Base-by-base conservation (phyloP, 1,139 yeast species). In the Saccharomyces hybrid region DNA sequence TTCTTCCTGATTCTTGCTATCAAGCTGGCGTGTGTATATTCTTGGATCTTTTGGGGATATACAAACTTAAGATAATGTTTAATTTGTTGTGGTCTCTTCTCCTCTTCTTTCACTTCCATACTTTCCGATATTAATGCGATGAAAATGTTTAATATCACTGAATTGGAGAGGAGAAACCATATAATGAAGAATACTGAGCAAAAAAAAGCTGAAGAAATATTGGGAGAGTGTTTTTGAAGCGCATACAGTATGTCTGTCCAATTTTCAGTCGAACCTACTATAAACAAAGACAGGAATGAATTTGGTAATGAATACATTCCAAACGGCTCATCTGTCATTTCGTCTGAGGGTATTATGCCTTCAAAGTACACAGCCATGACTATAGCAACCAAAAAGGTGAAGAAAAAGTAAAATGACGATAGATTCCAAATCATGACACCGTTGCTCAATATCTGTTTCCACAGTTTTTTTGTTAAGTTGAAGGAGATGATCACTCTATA, bases 81-180 rank as follows among this genome's bases (percentile, higher is more conserved):
- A 26, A 91, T 83, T 64, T 93, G 98, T 55, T 81, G 80, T 53
- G 78, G 79, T 51, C 95, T 77, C 68, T 89, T 89, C 23, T 83
- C 86, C 44, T 77, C 79, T 54, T 88, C 95, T 0, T 88, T 78
- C 0, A 87, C 84, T 55, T 84, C 89, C 66, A 93, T 80, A 54
- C 93, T 84, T 59, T 84, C 84, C 0, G 96, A 89, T 63, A 91
- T 89, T 46, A 91, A 87, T 55, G 97, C 97, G 77, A 93, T 86
- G 80, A 91, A 93, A 78, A 91, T 81, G 67, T 88, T 90, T 71
- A 91, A 73, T 9, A 91, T 75, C 47, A 93, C 81, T 69, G 86
- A 83, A 70, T 88, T 88, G 5, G 97, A 86, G 52, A 90, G 73
- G 52, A 88, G 77, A 64, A 91, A 89, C 99, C 99, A 93, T 0